Base-by-base conservation (phyloP, 1,284 basidiomycete genomes). In the Puccinia hordei region DNA sequence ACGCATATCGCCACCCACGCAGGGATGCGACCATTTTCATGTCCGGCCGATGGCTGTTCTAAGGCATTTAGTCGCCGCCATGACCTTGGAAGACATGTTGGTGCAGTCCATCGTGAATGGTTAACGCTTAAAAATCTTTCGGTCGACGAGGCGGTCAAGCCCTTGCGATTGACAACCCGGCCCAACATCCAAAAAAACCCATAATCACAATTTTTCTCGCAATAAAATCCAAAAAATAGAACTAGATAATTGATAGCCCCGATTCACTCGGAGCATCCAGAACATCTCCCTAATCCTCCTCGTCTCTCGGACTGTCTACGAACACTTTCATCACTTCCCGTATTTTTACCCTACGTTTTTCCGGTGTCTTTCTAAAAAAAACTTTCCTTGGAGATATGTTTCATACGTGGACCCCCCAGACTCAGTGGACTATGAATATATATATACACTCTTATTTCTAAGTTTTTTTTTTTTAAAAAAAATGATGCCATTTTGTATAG, bases 1-100 rank as follows among this genome's bases (percentile, higher is more conserved):
- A 95, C 93, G 0, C 93, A 95, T 85, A 90, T 93, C 88, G 91
- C 91, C 6, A 95, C 93, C 1, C 93, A 95, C 85, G 92, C 94
- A 84, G 93, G 93, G 24, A 87, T 91, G 68, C 95, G 95, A 87
- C 92, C 93, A 0, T 92, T 92, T 84, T 88, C 91, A 46, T 95
- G 93, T 85, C 91, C 91, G 59, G 92, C 94, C 85, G 88, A 89
- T 68, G 89, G 90, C 15, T 95, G 93, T 83, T 91, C 91, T 15
- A 90, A 93, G 75, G 92, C 92, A 2, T 95, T 95, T 86, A 93
- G 91, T 83, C 90, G 93, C 83, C 94, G 95, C 87, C 93, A 95
- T 83, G 93, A 95, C 84, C 87, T 95, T 5, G 92, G 92, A 51
- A 90, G 93, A 69, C 93, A 95, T 85, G 88, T 93, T 65, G 90